Conservation (phyloP, 495 filamentous ascomycete species). For the Penicillium goetzii region DNA sequence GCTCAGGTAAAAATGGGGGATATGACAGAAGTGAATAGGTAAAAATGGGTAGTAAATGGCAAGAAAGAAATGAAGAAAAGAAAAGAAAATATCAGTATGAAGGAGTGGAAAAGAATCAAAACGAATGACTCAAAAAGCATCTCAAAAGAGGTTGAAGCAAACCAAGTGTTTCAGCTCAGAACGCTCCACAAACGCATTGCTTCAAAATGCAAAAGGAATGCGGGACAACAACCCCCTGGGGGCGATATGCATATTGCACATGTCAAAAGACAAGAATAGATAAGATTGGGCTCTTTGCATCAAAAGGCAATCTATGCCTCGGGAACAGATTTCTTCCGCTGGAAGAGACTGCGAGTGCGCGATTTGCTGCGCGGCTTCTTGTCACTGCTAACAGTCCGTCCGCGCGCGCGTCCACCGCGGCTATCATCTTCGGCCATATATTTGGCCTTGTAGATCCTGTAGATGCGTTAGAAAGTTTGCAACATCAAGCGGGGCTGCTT, state of each 20-base stretch:
- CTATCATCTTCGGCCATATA: conserved; percentile 80
- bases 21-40: conserved; percentile 10
- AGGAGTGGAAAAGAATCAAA: conserved; percentile 15
- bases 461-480: conserved; percentile 16
- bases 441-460: conserved; percentile 92
- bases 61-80: conserved; percentile 15
- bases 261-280: conserved; percentile 12
- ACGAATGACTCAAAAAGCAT: conserved; percentile 12
- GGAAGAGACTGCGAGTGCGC: conserved; percentile 67
- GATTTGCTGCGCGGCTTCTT: conserved; percentile 68
- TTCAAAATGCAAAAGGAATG: conserved; percentile 23
- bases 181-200: conserved; percentile 28
- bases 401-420: conserved; percentile 38
- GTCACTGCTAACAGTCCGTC: conserved; percentile 45
- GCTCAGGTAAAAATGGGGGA: conserved; percentile 21
- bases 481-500: not conserved
- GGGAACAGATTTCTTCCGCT: conserved; percentile 58
- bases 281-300: conserved; percentile 10
- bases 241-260: conserved; percentile 10
- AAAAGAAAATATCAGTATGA: conserved; percentile 16
- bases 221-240: not conserved
- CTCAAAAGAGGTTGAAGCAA: not conserved
- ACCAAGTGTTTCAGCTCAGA: conserved; percentile 22
- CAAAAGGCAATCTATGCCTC: conserved; percentile 34
- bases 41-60: conserved; percentile 14